These are phyloP conservation scores for Plantago coronopus DNA, from an alignment of 305 asterid genomes.

Conservation along the genomic window DNA sequence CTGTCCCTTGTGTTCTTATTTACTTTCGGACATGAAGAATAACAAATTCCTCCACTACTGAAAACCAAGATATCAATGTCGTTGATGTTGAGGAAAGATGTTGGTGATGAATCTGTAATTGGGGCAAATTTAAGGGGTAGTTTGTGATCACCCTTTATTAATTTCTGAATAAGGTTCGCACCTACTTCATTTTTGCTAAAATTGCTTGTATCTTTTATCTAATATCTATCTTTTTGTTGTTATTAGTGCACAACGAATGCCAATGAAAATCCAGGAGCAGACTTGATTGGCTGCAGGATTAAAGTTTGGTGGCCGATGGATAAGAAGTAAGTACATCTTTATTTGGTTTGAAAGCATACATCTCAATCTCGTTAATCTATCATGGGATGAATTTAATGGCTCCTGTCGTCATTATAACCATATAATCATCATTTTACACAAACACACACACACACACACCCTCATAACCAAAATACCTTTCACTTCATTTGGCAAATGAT, in stretches of 20 bases:
- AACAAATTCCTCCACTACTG: too few relatives aligned
- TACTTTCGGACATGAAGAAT: too few relatives aligned
- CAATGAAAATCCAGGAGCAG: conserved; percentile 41
- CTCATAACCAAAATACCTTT: neutral
- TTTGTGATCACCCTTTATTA: too few relatives aligned
- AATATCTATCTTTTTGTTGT: conserved; percentile 20
- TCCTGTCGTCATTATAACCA: conserved; percentile 16
- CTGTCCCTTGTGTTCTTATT: too few relatives aligned
- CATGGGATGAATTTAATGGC: neutral
- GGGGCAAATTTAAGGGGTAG: too few relatives aligned
- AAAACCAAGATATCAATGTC: too few relatives aligned
- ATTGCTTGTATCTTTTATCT: conserved; percentile 4
- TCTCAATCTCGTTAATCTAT: conserved; percentile 21
- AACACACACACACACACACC: too few relatives aligned
- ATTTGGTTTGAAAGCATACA: conserved; percentile 18
- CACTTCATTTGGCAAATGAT: too few relatives aligned
- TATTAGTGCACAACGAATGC: conserved; percentile 71
- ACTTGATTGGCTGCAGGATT: conserved; percentile 78
- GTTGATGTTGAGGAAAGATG: too few relatives aligned
- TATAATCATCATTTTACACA: conserved; percentile 9
- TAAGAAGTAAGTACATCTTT: conserved; percentile 56
- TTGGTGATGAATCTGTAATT: too few relatives aligned
- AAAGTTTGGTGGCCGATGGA: conserved; percentile 99
- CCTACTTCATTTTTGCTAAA: conserved; percentile 13
- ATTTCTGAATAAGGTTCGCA: conserved; percentile 16